Evolutionary conservation across 2,329 filamentous ascomycete genomes (phyloP).

Genomic region (Aspergillus niger): DNA sequence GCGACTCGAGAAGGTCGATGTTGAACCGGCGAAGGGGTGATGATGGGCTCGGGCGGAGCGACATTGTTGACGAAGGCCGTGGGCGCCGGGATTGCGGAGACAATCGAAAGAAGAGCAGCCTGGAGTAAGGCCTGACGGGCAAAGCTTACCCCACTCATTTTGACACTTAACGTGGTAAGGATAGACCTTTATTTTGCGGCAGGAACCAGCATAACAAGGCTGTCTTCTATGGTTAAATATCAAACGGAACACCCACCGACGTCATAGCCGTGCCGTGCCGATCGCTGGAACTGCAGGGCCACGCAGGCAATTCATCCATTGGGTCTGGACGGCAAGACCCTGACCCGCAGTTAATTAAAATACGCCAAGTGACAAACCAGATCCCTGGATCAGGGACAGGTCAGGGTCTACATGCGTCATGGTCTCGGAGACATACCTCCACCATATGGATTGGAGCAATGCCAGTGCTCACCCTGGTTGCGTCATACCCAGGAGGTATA

Average conservation of each 20-base stretch:
- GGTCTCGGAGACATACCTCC: background rate
- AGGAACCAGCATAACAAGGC: background rate
- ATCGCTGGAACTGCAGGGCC: background rate
- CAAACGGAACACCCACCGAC: background rate
- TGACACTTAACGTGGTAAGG: background rate
- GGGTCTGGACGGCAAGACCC: background rate
- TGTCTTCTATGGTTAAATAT: background rate
- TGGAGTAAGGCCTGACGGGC: background rate
- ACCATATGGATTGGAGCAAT: background rate
- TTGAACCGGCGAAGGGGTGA: background rate
- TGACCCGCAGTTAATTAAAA: background rate
- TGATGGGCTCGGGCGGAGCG: background rate
- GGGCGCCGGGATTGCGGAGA: slow-evolving; percentile 1
- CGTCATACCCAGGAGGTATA: background rate
- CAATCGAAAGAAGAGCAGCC: background rate
- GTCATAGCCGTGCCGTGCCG: background rate
- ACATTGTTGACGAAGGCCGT: background rate
- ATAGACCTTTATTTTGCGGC: background rate
- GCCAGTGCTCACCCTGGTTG: background rate
- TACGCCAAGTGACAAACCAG: background rate
- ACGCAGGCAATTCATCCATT: background rate
- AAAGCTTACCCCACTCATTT: background rate
- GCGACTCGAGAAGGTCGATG: background rate
- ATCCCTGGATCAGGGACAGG: background rate
- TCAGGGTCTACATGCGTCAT: background rate